Evolutionary conservation across 371 early-diverging fungal species (phyloP), one percentile per base, ranked within the genome.

Genomic region (Blakeslea trispora): DNA sequence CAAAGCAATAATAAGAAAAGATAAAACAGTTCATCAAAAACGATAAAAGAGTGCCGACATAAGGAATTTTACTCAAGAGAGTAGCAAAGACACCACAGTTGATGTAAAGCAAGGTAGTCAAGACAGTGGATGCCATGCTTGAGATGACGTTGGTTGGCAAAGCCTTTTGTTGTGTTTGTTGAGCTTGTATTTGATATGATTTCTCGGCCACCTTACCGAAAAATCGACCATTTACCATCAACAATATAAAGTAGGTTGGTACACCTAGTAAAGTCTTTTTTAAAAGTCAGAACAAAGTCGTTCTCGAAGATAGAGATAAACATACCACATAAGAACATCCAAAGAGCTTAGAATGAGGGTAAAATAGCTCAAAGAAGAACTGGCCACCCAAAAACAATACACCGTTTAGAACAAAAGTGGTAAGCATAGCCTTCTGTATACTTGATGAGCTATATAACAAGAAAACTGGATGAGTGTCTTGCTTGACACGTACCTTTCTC

Each of bases 1-100:
- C 76, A 45, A 75, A 75, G 31, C 60, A 71, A 44, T 81, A 81
- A 50, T 72, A 81, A 0, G 79, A 70, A 31, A 64, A 57, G 19
- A 78, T 69, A 22, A 72, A 53, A 53, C 81, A 81, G 13, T 70
- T 72, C 54, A 67, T 68, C 19, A 68, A 50, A 44, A 78, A 77
- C 3, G 81, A 74, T 2, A 73, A 24, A 1, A 63, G 5, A 18
- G 59, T 53, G 8, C 79, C 81, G 34, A 81, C 47, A 21, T 58
- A 42, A 14, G 81, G 81, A n/a, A 77, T 44, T 3, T 57, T 59
- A 10, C 57, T 53, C 8, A 81, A 45, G 23, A 74, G 21, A 18
- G 56, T 42, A 3, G 66, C 67, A 45, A 71, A 69, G 17, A 71
- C 51, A 32, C 71, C 69, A 57, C 73, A 75, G 37, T 66, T 70